Evolutionary conservation across 1,139 yeast genomes (phyloP).

Genomic region (Geotrichum aggregatum): DNA sequence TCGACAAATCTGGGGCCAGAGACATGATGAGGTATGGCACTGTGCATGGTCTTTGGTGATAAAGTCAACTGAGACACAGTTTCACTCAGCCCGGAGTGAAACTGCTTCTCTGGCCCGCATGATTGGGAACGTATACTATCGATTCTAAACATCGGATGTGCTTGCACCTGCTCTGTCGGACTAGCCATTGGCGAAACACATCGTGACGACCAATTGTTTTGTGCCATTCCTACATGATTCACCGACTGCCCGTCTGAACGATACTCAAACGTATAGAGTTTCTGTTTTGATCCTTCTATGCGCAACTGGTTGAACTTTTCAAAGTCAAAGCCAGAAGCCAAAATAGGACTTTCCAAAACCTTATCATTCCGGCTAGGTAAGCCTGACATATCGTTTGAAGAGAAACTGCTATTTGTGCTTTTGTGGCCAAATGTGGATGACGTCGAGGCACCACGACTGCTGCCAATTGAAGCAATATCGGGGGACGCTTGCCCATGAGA

Average conservation of each 20-base stretch:
- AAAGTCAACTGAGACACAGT: background rate
- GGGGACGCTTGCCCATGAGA: background rate
- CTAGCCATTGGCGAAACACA: background rate
- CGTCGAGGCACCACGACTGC: slow-evolving; percentile 9
- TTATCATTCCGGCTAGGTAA: background rate
- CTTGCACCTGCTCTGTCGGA: background rate
- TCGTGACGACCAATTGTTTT: background rate
- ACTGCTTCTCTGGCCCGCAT: background rate
- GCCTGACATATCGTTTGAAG: slow-evolving; percentile 9
- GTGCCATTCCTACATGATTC: background rate
- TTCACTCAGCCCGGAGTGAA: background rate
- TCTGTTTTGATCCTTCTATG: background rate
- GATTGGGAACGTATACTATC: background rate
- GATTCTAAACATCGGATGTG: background rate
- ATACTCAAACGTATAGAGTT: slow-evolving; percentile 5
- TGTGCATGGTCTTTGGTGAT: background rate
- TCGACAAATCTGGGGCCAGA: background rate
- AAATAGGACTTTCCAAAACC: background rate
- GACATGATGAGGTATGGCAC: background rate
- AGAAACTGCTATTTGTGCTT: slow-evolving; percentile 12
- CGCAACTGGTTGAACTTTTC: slow-evolving; percentile 6
- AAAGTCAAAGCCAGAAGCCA: slow-evolving; percentile 1
- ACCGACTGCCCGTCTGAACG: background rate
- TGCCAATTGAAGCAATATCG: background rate
- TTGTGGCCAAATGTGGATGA: slow-evolving; percentile 15